A percentile compares a stretch with the other conserved stretches of the same genome.
These are phyloP conservation scores for Aureobasidium sp. DNA, from an alignment of 2,329 filamentous ascomycete species.

Conservation along the genomic window DNA sequence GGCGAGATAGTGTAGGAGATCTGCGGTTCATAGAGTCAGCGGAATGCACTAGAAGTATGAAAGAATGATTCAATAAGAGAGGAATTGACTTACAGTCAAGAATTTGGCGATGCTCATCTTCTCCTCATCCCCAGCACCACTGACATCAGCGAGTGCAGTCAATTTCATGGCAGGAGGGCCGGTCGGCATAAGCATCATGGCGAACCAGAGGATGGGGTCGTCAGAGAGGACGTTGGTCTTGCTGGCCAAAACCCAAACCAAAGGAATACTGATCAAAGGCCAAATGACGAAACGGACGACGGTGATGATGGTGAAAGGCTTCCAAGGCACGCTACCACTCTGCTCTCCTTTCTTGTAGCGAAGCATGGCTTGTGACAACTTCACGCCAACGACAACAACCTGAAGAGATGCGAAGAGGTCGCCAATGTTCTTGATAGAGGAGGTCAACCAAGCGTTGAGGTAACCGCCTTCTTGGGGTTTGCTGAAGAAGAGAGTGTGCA, in stretches of 20 bases:
- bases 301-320: conserved; percentile 46
- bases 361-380: conserved; percentile 49
- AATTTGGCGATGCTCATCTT: conserved; percentile 50
- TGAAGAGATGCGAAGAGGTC: conserved; percentile 58
- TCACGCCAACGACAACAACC: conserved; percentile 60
- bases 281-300: conserved; percentile 54
- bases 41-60: not conserved
- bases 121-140: conserved; percentile 38
- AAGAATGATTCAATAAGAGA: not conserved
- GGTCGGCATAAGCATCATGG: conserved; percentile 53
- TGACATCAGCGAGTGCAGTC: conserved; percentile 45
- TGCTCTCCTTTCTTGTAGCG: conserved; percentile 39
- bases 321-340: conserved; percentile 41
- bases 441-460: conserved; percentile 60
- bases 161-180: conserved; percentile 50
- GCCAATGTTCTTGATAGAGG: conserved; percentile 54
- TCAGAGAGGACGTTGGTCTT: conserved; percentile 44
- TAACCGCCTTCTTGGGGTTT: conserved; percentile 52
- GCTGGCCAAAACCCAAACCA: conserved; percentile 50
- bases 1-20: conserved; percentile 39
- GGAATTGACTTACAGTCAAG: conserved; percentile 35
- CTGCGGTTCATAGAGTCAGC: conserved; percentile 19
- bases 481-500: conserved; percentile 58
- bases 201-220: conserved; percentile 62
- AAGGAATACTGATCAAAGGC: conserved; percentile 44